Evolutionary conservation across 345 rosid genomes (phyloP).

Genomic region (Barbarea vulgaris): DNA sequence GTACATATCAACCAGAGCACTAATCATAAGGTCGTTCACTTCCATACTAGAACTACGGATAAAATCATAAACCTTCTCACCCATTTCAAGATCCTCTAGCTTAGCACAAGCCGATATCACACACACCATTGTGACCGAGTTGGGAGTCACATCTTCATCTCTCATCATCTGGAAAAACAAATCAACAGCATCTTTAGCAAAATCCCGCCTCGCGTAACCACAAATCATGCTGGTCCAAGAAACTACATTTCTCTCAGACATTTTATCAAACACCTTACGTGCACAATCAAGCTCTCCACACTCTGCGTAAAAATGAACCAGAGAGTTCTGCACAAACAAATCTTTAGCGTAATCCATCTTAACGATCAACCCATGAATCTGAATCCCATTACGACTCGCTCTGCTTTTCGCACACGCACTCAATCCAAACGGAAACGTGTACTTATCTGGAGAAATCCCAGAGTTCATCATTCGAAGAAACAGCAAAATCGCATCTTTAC

Average conservation of each 20-base stretch:
- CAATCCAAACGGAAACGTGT: slow-evolving; percentile 60
- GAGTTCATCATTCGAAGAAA: slow-evolving; percentile 45
- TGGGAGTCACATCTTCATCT: slow-evolving; percentile 46
- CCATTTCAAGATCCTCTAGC: slow-evolving; percentile 54
- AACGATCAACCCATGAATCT: slow-evolving; percentile 54
- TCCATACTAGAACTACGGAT: slow-evolving; percentile 42
- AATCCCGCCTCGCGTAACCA: slow-evolving; percentile 52
- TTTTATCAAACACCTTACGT: slow-evolving; percentile 61
- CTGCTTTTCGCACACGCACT: slow-evolving; percentile 58
- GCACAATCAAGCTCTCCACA: slow-evolving; percentile 51
- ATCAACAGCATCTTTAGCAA: slow-evolving; percentile 54
- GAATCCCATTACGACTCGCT: slow-evolving; percentile 47
- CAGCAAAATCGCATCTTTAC: slow-evolving; percentile 47
- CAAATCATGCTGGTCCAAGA: slow-evolving; percentile 80
- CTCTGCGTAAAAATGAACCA: slow-evolving; percentile 62
- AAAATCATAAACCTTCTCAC: slow-evolving; percentile 53
- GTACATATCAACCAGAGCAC: slow-evolving; percentile 73
- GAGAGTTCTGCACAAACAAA: slow-evolving; percentile 57
- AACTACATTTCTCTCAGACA: slow-evolving; percentile 61
- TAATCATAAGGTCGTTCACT: slow-evolving; percentile 51
- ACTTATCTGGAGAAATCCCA: slow-evolving; percentile 58
- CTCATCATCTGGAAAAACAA: slow-evolving; percentile 61
- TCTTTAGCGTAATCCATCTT: slow-evolving; percentile 55
- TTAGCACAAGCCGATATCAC: slow-evolving; percentile 65
- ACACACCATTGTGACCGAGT: slow-evolving; percentile 62